Conservation (phyloP, 2,329 filamentous ascomycete genomes). For the Neofusicoccum ribis region DNA sequence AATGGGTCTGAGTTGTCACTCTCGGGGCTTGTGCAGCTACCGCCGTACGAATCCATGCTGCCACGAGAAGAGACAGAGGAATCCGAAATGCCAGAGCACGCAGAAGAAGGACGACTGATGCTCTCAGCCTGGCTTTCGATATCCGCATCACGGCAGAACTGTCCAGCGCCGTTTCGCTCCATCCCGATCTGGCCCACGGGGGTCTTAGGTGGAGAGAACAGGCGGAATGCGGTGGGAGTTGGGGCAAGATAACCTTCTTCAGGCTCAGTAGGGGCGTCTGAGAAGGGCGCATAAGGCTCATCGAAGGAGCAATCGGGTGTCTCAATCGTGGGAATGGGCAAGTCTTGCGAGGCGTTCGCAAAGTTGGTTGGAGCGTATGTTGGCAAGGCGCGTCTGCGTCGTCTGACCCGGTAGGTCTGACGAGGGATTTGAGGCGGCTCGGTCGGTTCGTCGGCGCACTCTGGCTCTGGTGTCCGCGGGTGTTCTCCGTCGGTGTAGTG, state of each 20-base stretch:
- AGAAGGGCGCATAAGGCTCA: slow-evolving; percentile 18
- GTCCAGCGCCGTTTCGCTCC: slow-evolving; percentile 30
- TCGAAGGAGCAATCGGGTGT: slow-evolving; percentile 41
- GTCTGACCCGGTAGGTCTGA: slow-evolving; percentile 51
- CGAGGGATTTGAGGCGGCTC: slow-evolving; percentile 47
- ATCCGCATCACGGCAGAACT: slow-evolving; percentile 34
- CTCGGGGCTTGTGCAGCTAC: slow-evolving; percentile 62
- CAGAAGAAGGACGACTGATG: slow-evolving; percentile 58
- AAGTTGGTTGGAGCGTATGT: slow-evolving; percentile 26
- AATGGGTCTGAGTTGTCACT: slow-evolving; percentile 61
- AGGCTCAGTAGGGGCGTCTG: slow-evolving; percentile 29
- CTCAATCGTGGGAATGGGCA: slow-evolving; percentile 53
- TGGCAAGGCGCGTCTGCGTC: slow-evolving; percentile 42
- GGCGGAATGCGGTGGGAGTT: slow-evolving; percentile 34
- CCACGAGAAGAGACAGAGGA: slow-evolving; percentile 62
- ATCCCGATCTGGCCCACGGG: slow-evolving; percentile 44
- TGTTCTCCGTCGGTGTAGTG: slow-evolving; percentile 47
- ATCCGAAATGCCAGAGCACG: slow-evolving; percentile 60
- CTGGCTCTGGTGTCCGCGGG: slow-evolving; percentile 49
- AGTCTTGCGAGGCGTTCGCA: slow-evolving; percentile 28
- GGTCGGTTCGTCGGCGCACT: slow-evolving; percentile 36
- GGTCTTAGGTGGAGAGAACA: slow-evolving; percentile 51
- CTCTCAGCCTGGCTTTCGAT: slow-evolving; percentile 40
- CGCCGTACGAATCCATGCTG: slow-evolving; percentile 58
- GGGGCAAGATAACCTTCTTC: slow-evolving; percentile 47